Percentiles rank a stretch among this genome's conserved stretches.
phyloP scores from a whole-genome alignment of 768 basidiomycete genomes.

The Crepidotus variabilis region DNA sequence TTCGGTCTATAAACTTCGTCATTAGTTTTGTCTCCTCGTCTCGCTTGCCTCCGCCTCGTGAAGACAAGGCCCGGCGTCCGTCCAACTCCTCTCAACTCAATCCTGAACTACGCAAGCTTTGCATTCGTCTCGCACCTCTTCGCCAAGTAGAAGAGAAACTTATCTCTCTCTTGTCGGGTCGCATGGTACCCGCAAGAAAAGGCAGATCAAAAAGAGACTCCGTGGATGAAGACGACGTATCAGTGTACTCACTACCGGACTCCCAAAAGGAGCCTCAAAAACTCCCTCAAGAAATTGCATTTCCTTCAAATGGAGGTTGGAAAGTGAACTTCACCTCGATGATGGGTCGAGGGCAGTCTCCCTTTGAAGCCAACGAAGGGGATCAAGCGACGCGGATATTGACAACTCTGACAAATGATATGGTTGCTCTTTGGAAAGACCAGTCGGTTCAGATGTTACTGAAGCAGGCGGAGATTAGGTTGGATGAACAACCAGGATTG shows the following conservation, averaged over 20 bases:
- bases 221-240: too few species aligned
- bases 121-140: conserved; percentile 49
- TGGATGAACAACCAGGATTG: conserved; percentile 63
- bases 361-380: conserved; percentile 15
- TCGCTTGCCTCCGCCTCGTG: conserved; percentile 15
- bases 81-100: conserved; percentile 18
- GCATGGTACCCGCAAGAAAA: conserved; percentile 5
- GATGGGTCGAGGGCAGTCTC: too few species aligned
- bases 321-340: conserved; percentile 38
- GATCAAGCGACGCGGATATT: conserved; percentile 32
- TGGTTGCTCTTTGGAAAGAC: conserved; percentile 51
- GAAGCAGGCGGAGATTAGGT: conserved; percentile 35
- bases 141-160: conserved; percentile 52
- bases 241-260: not conserved
- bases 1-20: conserved; percentile 45
- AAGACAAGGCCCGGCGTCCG: conserved; percentile 14
- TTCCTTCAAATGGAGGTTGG: conserved; percentile 49
- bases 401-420: conserved; percentile 51
- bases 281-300: conserved; percentile 41
- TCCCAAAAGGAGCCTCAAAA: conserved; percentile 7
- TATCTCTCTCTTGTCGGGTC: conserved; percentile 36
- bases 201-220: not conserved
- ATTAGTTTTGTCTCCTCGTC: conserved; percentile 25
- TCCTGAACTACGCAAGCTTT: conserved; percentile 40
- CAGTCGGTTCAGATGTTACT: conserved; percentile 39